Evolutionary conservation across 2,329 filamentous ascomycete species (phyloP), one percentile per base, ranked within the genome.

Genomic region (Trichoderma koningiopsis): DNA sequence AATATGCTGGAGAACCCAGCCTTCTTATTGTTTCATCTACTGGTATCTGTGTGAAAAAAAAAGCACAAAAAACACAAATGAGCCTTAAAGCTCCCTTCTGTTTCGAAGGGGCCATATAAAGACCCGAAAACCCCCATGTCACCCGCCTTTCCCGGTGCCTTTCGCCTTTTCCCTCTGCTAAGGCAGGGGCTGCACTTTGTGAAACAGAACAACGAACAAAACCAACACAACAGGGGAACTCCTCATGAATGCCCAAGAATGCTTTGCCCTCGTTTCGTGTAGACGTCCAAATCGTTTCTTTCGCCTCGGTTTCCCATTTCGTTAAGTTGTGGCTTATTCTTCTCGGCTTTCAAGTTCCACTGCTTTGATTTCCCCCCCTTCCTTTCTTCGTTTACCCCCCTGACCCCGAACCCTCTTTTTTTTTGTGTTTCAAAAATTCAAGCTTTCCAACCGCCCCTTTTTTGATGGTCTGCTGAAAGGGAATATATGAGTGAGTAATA

Each of bases 21-120:
- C 35, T 69, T 71, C 72, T 71, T 70, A 72, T 74, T 74, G 64
- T 70, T 31, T 71, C 72, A 73, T 72, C 73, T 74, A 75, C 73
- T 73, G 74, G 74, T 71, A 73, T 75, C 74, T 75, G 73, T 58
- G 33, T 65, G 60, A 37, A 53, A 22, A 22, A 47, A 60, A 24
- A 19, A 62, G 33, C 62, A 37, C 64, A 37, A 47, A 49, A 49
- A 53, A 60, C 59, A 22, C 33, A 35, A 35, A 61, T 33, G 55
- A 69, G 40, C 35, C n/a, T 58, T 59, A 33, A 31, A 49, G 40
- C 2, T 11, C 24, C n/a, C 35, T 31, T 19, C 8, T 19, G n/a
- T 43, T 43, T 43, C 19, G 31, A 19, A 13, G 24, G 13, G 10
- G 33, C n/a, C 8, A 22, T 57, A 57, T 33, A 55, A 65, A 57